Base-by-base conservation (phyloP, 1,139 yeast genomes). In the Zygosaccharomyces pseudobailii region DNA sequence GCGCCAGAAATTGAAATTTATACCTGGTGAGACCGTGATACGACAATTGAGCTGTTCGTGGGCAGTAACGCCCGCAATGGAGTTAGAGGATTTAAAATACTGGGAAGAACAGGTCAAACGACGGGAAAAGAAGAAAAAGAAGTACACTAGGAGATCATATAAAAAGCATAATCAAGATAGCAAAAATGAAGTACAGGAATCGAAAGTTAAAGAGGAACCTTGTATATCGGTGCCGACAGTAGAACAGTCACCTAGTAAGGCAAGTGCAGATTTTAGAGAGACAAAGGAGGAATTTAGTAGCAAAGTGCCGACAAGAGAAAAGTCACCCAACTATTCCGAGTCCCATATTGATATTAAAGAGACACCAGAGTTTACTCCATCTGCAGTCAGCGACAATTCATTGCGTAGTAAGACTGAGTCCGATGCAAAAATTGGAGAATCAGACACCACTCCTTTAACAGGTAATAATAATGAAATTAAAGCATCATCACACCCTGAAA, bases 1-100 rank as follows among this genome's bases (percentile, higher is more conserved):
- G 50, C 84, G 85, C 62, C 79, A 76, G 55, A 76, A 90, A 50
- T 71, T 72, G 30, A 81, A 78, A 53, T 68, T 66, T 41, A 54
- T 50, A 32, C 52, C 57, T 8, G 55, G 58, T n/a, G 69, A 66
- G 40, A 33, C 53, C 2, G 53, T 66, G 2, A 19, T 62, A 17
- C 49, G 56, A 13, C 46, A 50, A 34, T 21, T 62, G 6, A 51
- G 62, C 5, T 53, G 61, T 3, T 47, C 58, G 8, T 61, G 65
- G 67, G 41, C 42, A 7, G 58, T 63, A 3, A 67, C 73, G 0
- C 87, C 90, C 0, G 57, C 68, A 3, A 82, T 80, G 53, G 87
- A 82, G 56, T 66, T 80, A 2, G 75, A 73, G 39, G 78, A 74
- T 48, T 55, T 59, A 35, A 59, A 59, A 25, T 62, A 65, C 42